These are phyloP conservation scores for Hyaloperonospora brassicae DNA, from an alignment of 352 stramenopile species.

Conservation along the genomic window DNA sequence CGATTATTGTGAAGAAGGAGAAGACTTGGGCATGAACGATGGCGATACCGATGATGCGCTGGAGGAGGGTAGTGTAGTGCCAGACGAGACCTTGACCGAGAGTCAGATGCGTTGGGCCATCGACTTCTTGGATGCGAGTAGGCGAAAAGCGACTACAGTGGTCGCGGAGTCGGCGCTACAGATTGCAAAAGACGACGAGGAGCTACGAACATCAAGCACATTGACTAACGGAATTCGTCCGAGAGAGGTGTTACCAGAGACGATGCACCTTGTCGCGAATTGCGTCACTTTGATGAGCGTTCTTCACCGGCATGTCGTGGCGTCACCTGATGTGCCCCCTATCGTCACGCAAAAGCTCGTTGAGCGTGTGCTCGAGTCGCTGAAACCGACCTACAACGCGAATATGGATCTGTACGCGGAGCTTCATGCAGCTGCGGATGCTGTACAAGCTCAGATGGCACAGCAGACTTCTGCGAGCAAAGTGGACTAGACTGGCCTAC, in stretches of 20 bases:
- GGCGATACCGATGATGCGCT: constrained; percentile 8
- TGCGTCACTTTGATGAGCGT: constrained; percentile 56
- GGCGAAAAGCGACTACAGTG: constrained; percentile 29
- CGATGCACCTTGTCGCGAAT: constrained; percentile 40
- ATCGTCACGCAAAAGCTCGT: constrained; percentile 55
- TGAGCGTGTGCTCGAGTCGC: constrained; percentile 50
- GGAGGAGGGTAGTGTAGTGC: constrained; percentile 2
- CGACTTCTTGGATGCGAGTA: constrained; percentile 42
- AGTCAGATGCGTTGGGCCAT: constrained; percentile 63
- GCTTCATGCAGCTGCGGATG: constrained; percentile 28
- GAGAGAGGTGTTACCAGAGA: constrained; percentile 26
- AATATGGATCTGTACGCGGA: constrained; percentile 68
- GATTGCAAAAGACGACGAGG: constrained; percentile 16
- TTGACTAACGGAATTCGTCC: constrained; percentile 4
- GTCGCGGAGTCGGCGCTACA: constrained; percentile 17
- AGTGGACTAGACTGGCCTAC: constrained; percentile 1
- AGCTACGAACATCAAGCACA: constrained; percentile 3
- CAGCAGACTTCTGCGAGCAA: constrained; percentile 9
- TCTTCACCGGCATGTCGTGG: constrained; percentile 22
- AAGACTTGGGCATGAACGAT: background rate
- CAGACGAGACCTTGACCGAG: constrained; percentile 29
- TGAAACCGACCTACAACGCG: constrained; percentile 39
- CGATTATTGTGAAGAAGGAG: background rate
- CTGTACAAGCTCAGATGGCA: constrained; percentile 28
- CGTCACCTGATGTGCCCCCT: constrained; percentile 27